These are phyloP conservation scores for Globisporangium radiosum DNA, from an alignment of 352 stramenopile species.

Conservation along the genomic window DNA sequence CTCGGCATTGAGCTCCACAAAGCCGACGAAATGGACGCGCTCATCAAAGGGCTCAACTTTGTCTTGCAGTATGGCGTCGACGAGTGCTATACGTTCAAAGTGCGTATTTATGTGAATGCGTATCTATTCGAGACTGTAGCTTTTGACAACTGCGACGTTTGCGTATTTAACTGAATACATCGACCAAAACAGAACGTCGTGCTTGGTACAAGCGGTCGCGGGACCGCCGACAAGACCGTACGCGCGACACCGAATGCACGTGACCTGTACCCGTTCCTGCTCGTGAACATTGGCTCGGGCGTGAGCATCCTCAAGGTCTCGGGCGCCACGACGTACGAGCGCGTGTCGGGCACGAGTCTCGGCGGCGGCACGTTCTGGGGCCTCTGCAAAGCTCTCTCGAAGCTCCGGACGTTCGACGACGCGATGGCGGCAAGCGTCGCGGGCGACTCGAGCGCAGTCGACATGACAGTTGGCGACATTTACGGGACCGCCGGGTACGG, in stretches of 20 bases:
- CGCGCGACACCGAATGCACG: constrained; percentile 43
- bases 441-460: constrained; percentile 72
- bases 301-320: constrained; percentile 95
- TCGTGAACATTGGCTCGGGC: constrained; percentile 97
- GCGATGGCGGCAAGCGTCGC: constrained; percentile 66
- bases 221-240: constrained; percentile 52
- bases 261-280: constrained; percentile 92
- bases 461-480: constrained; percentile 98
- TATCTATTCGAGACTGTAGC: too few species aligned
- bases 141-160: not conserved
- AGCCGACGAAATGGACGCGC: constrained; percentile 94
- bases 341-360: constrained; percentile 95
- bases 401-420: constrained; percentile 71
- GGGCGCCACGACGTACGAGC: constrained; percentile 87
- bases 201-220: constrained; percentile 47
- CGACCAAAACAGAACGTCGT: constrained; percentile 33
- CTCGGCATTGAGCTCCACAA: constrained; percentile 92
- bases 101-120: constrained; percentile 4
- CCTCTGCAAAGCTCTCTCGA: constrained; percentile 91
- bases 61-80: constrained; percentile 88
- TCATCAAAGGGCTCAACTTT: constrained; percentile 97
- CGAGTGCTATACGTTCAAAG: constrained; percentile 96
- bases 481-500: constrained; percentile 90
- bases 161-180: not conserved
- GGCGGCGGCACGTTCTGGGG: constrained; percentile 97